A percentile compares a stretch with the other conserved stretches of the same genome.
These are phyloP conservation scores for Leccinellum rugosiceps DNA, from an alignment of 768 basidiomycete genomes.

Conservation along the genomic window DNA sequence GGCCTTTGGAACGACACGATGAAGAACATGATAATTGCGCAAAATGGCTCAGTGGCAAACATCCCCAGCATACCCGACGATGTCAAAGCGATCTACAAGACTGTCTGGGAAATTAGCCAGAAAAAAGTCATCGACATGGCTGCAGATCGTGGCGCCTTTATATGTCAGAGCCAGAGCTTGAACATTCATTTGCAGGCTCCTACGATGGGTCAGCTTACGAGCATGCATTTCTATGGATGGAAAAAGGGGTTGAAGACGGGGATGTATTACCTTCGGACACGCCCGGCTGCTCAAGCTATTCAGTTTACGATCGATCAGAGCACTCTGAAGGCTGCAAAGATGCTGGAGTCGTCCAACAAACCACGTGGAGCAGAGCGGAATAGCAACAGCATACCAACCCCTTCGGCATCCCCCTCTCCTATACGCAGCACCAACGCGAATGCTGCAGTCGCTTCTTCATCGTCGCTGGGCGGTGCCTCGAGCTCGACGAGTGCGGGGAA, in stretches of 20 bases:
- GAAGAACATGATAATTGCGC: slow-evolving; percentile 99
- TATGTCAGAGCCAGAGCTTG: slow-evolving; percentile 93
- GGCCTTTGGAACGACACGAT: slow-evolving; percentile 97
- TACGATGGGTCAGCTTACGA: slow-evolving; percentile 87
- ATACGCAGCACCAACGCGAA: slow-evolving; percentile 31
- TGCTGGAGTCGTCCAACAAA: slow-evolving; percentile 22
- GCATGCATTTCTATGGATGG: slow-evolving; percentile 99
- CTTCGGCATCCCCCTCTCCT: slow-evolving; percentile 29
- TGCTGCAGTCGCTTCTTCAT: slow-evolving; percentile 25
- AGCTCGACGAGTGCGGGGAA: slow-evolving; percentile 28
- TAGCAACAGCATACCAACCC: slow-evolving; percentile 17
- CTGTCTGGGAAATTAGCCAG: slow-evolving; percentile 99
- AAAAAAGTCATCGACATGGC: slow-evolving; percentile 98
- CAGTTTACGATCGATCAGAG: slow-evolving; percentile 95
- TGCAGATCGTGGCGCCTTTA: slow-evolving; percentile 98
- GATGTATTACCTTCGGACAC: slow-evolving; percentile 95
- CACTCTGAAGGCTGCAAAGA: slow-evolving; percentile 58
- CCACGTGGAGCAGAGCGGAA: slow-evolving; percentile 13
- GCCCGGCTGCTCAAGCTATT: slow-evolving; percentile 92
- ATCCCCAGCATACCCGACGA: slow-evolving; percentile 87
- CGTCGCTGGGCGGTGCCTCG: slow-evolving; percentile 14
- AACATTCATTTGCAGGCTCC: slow-evolving; percentile 92
- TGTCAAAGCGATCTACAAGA: slow-evolving; percentile 98
- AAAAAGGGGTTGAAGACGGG: slow-evolving; percentile 98
- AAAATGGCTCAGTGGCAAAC: slow-evolving; percentile 85